Percentiles rank a stretch among this genome's conserved stretches.
These are phyloP conservation scores for Logfia minima DNA, from an alignment of 129 eudicot species.

Conservation along the genomic window DNA sequence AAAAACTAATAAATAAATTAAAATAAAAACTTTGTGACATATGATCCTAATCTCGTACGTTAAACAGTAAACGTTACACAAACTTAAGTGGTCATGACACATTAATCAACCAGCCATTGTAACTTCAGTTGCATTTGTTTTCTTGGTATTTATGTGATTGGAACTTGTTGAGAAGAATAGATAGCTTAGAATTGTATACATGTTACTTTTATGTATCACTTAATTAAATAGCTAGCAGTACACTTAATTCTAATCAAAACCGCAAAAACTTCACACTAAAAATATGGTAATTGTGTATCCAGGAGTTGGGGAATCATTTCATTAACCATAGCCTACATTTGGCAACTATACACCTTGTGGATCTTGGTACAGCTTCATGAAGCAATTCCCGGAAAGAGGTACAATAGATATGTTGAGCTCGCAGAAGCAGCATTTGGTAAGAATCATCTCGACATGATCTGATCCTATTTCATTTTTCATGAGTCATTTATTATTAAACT, in stretches of 20 bases:
- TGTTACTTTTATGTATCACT: no score
- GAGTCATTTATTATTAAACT: neutral
- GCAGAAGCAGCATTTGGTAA: constrained; percentile 93
- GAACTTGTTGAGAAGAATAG: neutral
- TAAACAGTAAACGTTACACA: no score
- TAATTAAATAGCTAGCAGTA: no score
- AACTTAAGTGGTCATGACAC: no score
- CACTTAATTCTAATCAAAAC: neutral
- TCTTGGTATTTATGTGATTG: neutral
- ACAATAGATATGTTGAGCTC: constrained; percentile 90
- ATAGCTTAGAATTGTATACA: neutral
- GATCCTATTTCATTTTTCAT: neutral
- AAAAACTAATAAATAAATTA: no score
- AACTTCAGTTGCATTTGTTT: neutral
- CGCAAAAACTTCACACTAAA: neutral
- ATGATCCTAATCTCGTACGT: no score
- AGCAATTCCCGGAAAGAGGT: constrained; percentile 91
- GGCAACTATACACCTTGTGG: constrained; percentile 98
- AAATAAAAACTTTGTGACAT: no score
- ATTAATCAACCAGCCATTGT: no score
- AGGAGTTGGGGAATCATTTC: constrained; percentile 97
- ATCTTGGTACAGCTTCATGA: constrained; percentile 95
- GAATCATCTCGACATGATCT: neutral
- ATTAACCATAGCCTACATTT: constrained; percentile 72
- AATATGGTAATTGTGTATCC: constrained; percentile 7